Percentiles rank a stretch among this genome's conserved stretches.
These are phyloP conservation scores for Phytopythium chamaehyphon DNA, from an alignment of 352 stramenopile species.

Conservation along the genomic window DNA sequence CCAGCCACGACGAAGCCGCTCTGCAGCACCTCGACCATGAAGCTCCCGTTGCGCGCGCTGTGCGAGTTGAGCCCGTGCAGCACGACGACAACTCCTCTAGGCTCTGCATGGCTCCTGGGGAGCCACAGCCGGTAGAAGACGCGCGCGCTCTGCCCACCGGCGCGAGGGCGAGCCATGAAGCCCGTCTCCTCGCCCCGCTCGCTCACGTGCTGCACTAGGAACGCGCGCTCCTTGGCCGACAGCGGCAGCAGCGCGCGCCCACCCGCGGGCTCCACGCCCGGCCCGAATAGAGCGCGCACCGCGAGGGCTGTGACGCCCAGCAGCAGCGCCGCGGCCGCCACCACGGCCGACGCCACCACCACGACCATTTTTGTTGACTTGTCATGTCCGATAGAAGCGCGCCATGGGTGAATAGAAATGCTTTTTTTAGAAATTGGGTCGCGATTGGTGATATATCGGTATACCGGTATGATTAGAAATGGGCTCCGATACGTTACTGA, in stretches of 20 bases:
- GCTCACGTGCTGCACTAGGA: slow-evolving; percentile 45
- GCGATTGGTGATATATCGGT: no score
- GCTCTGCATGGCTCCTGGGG: slow-evolving; percentile 34
- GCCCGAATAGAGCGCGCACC: slow-evolving; percentile 42
- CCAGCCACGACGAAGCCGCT: slow-evolving; percentile 61
- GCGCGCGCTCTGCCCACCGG: slow-evolving; percentile 30
- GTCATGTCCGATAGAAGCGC: neutral
- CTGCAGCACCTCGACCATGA: slow-evolving; percentile 63
- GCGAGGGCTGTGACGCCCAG: slow-evolving; percentile 17
- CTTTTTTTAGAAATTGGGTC: no score
- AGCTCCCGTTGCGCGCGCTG: slow-evolving; percentile 70
- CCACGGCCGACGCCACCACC: neutral
- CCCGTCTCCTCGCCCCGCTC: slow-evolving; percentile 47
- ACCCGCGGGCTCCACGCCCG: slow-evolving; percentile 50
- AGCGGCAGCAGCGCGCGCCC: slow-evolving; percentile 34
- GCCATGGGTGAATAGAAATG: no score
- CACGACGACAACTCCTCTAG: slow-evolving; percentile 58
- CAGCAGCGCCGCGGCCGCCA: slow-evolving; percentile 3
- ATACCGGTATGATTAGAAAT: no score
- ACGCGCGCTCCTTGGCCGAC: slow-evolving; percentile 38
- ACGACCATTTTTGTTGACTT: neutral
- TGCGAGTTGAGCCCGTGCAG: slow-evolving; percentile 79
- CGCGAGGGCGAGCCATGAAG: slow-evolving; percentile 32
- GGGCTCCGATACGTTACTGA: no score
- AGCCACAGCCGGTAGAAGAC: slow-evolving; percentile 78